These are phyloP conservation scores for Harringtonia lauricola DNA, from an alignment of 2,329 filamentous ascomycete species.

Conservation along the genomic window DNA sequence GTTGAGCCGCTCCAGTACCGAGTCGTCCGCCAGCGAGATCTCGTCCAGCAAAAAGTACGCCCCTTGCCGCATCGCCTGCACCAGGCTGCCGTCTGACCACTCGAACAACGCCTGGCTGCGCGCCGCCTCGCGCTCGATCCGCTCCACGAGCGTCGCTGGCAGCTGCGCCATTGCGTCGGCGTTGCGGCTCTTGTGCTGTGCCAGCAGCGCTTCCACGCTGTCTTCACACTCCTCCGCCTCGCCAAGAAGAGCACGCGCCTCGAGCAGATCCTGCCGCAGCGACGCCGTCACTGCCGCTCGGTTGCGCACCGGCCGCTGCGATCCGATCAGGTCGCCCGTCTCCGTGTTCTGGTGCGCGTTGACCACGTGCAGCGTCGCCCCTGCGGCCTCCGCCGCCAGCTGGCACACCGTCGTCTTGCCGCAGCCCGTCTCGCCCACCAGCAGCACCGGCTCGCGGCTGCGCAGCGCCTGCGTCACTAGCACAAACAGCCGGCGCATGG, in stretches of 20 bases:
- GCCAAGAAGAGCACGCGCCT: conserved; percentile 21
- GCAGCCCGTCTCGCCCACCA: conserved; percentile 94
- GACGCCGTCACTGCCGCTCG: conserved; percentile 59
- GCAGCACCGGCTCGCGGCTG: conserved; percentile 85
- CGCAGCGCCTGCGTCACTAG: conserved; percentile 77
- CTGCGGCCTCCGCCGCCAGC: conserved; percentile 70
- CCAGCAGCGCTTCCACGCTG: conserved; percentile 44
- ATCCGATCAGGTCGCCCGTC: conserved; percentile 92
- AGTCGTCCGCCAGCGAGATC: conserved; percentile 95
- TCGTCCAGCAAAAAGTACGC: conserved; percentile 93
- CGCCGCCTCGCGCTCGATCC: conserved; percentile 35
- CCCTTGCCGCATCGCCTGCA: conserved; percentile 84
- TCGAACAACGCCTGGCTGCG: conserved; percentile 84
- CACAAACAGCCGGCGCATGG: conserved; percentile 85
- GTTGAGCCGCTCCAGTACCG: conserved; percentile 90
- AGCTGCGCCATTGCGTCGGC: conserved; percentile 31
- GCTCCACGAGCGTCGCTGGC: conserved; percentile 34
- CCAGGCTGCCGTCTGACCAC: conserved; percentile 89
- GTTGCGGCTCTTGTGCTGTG: conserved; percentile 44
- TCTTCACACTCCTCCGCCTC: conserved; percentile 22
- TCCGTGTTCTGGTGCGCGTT: conserved; percentile 99
- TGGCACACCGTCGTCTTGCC: conserved; percentile 97
- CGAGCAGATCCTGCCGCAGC: conserved; percentile 49
- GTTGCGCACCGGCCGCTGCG: conserved; percentile 84
- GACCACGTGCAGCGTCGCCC: conserved; percentile 71